A percentile compares a stretch with the other conserved stretches of the same genome.
phyloP scores from a whole-genome alignment of 1,284 basidiomycete species.

The Pseudozyma sp. region DNA sequence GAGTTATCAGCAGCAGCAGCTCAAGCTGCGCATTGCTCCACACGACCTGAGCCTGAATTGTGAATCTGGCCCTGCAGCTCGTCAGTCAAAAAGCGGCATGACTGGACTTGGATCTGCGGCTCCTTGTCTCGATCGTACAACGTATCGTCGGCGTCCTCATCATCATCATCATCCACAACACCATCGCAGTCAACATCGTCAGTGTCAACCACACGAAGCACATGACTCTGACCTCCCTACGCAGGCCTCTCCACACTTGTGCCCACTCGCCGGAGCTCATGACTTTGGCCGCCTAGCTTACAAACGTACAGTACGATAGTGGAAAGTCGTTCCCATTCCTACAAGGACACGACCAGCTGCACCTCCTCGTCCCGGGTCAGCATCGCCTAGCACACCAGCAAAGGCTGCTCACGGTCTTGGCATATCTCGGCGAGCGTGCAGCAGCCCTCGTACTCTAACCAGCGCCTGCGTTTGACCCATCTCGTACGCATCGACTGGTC shows the following conservation, averaged over 20 bases:
- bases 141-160: not conserved
- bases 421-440: constrained; percentile 15
- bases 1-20: too few relatives aligned
- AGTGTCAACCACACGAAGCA: too few relatives aligned
- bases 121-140: constrained; percentile 3
- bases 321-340: too few relatives aligned
- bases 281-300: too few relatives aligned
- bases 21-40: constrained; percentile 3
- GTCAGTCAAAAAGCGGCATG: not conserved
- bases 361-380: not conserved
- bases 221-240: too few relatives aligned
- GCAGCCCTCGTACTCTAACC: constrained; percentile 11
- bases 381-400: not conserved
- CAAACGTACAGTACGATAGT: too few relatives aligned
- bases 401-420: constrained; percentile 39
- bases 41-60: constrained; percentile 3
- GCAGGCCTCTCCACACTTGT: too few relatives aligned
- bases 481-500: not conserved
- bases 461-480: not conserved
- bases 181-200: not conserved
- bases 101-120: not conserved
- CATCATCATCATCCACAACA: not conserved
- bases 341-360: not conserved
- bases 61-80: not conserved
- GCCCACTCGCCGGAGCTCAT: too few relatives aligned